Evolutionary conservation across 2,329 filamentous ascomycete species (phyloP).

Genomic region (Botrytis galanthina): DNA sequence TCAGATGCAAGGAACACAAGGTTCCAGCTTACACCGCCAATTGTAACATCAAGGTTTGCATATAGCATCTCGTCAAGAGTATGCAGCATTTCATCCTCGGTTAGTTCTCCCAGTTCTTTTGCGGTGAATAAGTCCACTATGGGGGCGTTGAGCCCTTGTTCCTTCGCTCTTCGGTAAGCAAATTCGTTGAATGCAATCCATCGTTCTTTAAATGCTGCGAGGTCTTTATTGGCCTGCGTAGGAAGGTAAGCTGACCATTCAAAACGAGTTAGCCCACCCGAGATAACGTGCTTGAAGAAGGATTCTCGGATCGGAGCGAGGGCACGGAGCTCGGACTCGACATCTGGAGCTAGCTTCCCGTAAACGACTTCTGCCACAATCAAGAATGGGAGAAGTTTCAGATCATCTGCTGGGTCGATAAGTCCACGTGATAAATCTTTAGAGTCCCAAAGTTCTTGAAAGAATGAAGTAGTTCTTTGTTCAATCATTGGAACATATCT

Average conservation of each 20-base stretch:
- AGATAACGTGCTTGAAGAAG: slow-evolving; percentile 39
- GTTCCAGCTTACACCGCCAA: slow-evolving; percentile 45
- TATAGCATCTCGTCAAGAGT: slow-evolving; percentile 49
- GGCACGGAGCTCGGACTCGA: slow-evolving; percentile 32
- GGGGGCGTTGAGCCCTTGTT: slow-evolving; percentile 1
- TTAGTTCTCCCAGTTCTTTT: slow-evolving; percentile 30
- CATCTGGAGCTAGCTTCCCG: slow-evolving; percentile 35
- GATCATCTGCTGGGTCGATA: slow-evolving; percentile 30
- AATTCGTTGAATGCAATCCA: slow-evolving; percentile 41
- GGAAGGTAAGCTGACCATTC: slow-evolving; percentile 36
- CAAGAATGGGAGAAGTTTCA: slow-evolving; percentile 41
- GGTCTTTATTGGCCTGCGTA: slow-evolving; percentile 31
- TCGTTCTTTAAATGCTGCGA: slow-evolving; percentile 36
- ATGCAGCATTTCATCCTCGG: slow-evolving; percentile 39
- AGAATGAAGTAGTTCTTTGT: slow-evolving; percentile 17
- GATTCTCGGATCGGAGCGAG: slow-evolving; percentile 36
- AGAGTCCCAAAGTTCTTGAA: slow-evolving; percentile 20
- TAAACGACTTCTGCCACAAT: slow-evolving; percentile 43
- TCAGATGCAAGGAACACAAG: slow-evolving; percentile 44
- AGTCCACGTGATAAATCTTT: slow-evolving; percentile 17
- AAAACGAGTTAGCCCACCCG: slow-evolving; percentile 39
- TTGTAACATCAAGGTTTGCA: slow-evolving; percentile 49
- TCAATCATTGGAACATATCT: slow-evolving; percentile 18
- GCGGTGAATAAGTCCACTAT: slow-evolving; percentile 28
- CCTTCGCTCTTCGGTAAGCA: slow-evolving; percentile 21